phyloP scores from a whole-genome alignment of 176 grass and related monocot species.

The Eragrostis nindensis region DNA sequence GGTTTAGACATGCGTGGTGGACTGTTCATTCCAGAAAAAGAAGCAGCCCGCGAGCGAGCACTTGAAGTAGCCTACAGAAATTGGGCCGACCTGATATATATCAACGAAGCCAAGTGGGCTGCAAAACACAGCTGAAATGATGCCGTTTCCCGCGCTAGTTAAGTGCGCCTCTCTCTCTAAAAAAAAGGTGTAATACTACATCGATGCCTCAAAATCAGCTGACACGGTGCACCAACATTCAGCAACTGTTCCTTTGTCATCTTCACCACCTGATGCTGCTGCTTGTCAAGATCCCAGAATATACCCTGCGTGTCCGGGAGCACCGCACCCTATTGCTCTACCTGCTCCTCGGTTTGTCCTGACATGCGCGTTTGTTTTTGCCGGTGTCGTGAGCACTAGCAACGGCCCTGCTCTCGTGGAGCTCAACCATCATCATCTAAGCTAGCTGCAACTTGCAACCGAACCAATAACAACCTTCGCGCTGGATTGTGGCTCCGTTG shows the following conservation, averaged over 20 bases:
- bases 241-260: conserved; percentile 16
- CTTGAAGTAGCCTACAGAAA: too few species aligned
- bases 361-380: conserved; percentile 2
- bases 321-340: neutral
- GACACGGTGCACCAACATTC: neutral
- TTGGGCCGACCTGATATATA: too few species aligned
- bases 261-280: neutral
- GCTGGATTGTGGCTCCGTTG: neutral
- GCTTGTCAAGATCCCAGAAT: neutral
- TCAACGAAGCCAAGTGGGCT: too few species aligned
- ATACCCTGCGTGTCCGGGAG: neutral
- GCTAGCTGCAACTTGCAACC: neutral
- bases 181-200: too few species aligned
- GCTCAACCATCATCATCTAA: neutral
- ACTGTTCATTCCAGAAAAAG: too few species aligned
- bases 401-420: neutral
- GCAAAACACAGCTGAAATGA: too few species aligned
- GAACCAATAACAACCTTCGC: neutral
- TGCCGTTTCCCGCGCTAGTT: too few species aligned
- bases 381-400: conserved; percentile 25
- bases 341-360: conserved; percentile 31
- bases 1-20: too few species aligned
- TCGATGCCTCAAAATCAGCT: neutral
- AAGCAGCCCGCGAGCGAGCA: too few species aligned
- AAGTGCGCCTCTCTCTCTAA: too few species aligned